Base-by-base conservation (phyloP, 768 basidiomycete genomes). In the Melanogaster broomeanus region DNA sequence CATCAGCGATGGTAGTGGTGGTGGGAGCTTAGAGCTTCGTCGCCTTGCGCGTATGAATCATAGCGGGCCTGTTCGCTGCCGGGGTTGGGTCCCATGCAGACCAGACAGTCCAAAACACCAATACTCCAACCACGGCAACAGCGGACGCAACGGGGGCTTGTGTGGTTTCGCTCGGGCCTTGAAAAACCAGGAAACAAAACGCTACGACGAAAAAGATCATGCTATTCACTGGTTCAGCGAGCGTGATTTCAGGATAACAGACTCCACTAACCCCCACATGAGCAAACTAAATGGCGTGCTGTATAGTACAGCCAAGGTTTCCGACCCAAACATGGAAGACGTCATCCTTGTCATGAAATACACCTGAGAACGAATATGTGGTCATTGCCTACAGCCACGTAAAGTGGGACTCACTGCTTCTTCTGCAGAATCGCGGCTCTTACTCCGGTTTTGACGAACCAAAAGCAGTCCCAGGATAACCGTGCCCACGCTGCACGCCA, bases 381-480 rank as follows among this genome's bases (percentile, higher is more conserved):
- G n/a, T n/a, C 24, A 27, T 15, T 27, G 2, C n/a, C n/a, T 15
- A n/a, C 15, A 10, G 25, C 9, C 16, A 12, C 24, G 12, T 31
- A 5, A 24, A 15, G 24, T 18, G 40, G 41, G 7, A 52, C 67
- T 40, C 28, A 76, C 75, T 28, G 68, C 67, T 43, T 67, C 64
- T 0, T 50, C 41, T 5, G 62, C 65, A 13, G 60, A 54, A 2
- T 56, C 56, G 11, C 60, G 55, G 6, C 54, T 51, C 30, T 60
- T 66, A 1, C 57, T 59, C 30, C 70, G 66, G 55, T 75, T 69
- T 42, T 74, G 71, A 28, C 72, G 68, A 21, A 66, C 59, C 0
- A 77, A 65, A 21, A 75, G 49, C 16, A 72, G 52, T 8, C 67
- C 69, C 16, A 74, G 61, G 33, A 76, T 53, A 42, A 72, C 65